Percentiles rank a stretch among this genome's conserved stretches.
Conservation (phyloP, 805 yeast genomes). For the Starmera pachycereana region DNA sequence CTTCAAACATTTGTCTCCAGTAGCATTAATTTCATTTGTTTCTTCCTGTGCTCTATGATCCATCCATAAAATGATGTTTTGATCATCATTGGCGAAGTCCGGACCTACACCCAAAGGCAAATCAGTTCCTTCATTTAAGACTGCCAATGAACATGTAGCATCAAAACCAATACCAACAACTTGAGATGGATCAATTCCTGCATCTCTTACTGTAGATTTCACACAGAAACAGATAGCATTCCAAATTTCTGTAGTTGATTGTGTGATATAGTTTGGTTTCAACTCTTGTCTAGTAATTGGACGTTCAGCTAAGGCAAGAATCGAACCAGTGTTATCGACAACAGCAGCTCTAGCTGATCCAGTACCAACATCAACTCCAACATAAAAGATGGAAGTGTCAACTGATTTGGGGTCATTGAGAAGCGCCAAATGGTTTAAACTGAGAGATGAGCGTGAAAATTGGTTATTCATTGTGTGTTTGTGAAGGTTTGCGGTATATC, state of each 20-base stretch:
- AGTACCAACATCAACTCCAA: constrained; percentile 95
- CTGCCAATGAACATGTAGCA: constrained; percentile 94
- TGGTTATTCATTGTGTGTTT: constrained; percentile 8
- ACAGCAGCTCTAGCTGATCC: constrained; percentile 95
- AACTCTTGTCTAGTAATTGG: constrained; percentile 71
- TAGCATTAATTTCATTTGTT: constrained; percentile 70
- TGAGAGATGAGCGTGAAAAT: constrained; percentile 19
- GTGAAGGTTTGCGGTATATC: not conserved
- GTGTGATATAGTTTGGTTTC: constrained; percentile 68
- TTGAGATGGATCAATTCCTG: constrained; percentile 55
- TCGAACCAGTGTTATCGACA: constrained; percentile 74
- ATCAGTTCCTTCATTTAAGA: constrained; percentile 51
- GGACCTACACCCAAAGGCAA: constrained; percentile 88
- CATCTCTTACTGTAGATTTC: constrained; percentile 59
- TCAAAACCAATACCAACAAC: constrained; percentile 91
- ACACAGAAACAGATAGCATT: constrained; percentile 76
- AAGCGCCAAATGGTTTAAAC: constrained; percentile 17
- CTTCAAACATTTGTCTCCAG: constrained; percentile 68
- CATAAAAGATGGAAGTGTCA: constrained; percentile 32
- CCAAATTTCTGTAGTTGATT: constrained; percentile 90
- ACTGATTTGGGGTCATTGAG: constrained; percentile 17
- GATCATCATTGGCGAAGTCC: constrained; percentile 58
- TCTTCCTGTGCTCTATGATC: constrained; percentile 89
- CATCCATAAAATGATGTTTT: constrained; percentile 94
- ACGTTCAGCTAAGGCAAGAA: constrained; percentile 67